Base-by-base conservation (phyloP, 2,329 filamentous ascomycete species). In the Alternaria solani region DNA sequence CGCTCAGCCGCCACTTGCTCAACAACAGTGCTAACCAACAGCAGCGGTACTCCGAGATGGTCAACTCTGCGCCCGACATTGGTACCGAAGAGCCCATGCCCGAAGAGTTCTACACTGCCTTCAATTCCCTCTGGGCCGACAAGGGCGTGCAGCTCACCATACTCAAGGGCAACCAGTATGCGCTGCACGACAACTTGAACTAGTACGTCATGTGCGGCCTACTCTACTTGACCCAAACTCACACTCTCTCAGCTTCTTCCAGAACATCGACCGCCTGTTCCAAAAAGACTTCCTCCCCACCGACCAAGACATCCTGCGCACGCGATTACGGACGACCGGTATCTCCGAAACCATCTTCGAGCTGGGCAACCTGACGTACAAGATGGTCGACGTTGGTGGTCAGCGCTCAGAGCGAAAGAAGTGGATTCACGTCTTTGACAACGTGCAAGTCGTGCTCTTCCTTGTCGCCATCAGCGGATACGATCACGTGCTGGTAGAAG, bases 391-490 rank as follows among this genome's bases (percentile, higher is more conserved):
- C 74, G 93, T 96, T 47, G 93, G 93, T 77, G 93, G 93, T 59
- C 93, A 97, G 78, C 86, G 93, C 71, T 96, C 93, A 28, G 93
- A 97, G 80, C 90, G 93, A 64, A 96, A 96, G 86, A 97, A 97
- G 84, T 97, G 93, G 93, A 96, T 97, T 65, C 93, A 97, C 78
- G 95, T 93, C 76, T 97, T 97, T 76, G 93, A 97, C 78, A 95
- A 95, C 66, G 93, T 97, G 64, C 93, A 95, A 74, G 94, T 92
- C 69, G 85, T 98, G 55, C 84, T 98, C 41, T 98, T 98, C 81
- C 86, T 98, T 68, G 94, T 97, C 53, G 94, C 94, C 48, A 94
- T 98, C 70, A 97, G 93, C 66, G 94, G 94, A 61, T 98, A 97
- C 78, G 94, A 98, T 76, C 95, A 98, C 79, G 96, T 94, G 73